Percentiles rank a stretch among this genome's conserved stretches.
These are phyloP conservation scores for Colletotrichum zoysiae DNA, from an alignment of 2,329 filamentous ascomycete genomes.

Conservation along the genomic window DNA sequence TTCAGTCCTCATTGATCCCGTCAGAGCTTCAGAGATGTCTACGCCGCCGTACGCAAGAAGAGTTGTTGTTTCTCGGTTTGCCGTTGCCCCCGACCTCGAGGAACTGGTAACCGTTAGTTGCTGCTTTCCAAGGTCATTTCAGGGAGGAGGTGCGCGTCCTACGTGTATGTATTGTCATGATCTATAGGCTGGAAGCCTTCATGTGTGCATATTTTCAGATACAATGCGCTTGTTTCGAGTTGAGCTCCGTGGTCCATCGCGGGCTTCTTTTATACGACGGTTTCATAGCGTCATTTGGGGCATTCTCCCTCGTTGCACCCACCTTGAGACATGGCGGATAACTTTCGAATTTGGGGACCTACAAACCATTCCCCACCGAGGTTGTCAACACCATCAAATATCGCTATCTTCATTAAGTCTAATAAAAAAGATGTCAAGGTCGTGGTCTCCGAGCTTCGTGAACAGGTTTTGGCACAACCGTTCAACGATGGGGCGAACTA, in stretches of 20 bases:
- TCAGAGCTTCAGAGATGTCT: slow-evolving; percentile 69
- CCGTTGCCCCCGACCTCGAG: slow-evolving; percentile 49
- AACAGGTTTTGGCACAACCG: slow-evolving; percentile 69
- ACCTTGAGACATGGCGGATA: slow-evolving; percentile 61
- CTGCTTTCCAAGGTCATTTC: slow-evolving; percentile 82
- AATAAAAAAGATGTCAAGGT: slow-evolving; percentile 66
- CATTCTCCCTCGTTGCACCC: slow-evolving; percentile 71
- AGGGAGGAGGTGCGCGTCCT: slow-evolving; percentile 69
- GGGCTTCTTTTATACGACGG: slow-evolving; percentile 64
- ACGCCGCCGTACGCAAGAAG: slow-evolving; percentile 70
- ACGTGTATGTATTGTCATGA: slow-evolving; percentile 70
- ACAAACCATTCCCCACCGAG: no score
- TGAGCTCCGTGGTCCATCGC: slow-evolving; percentile 59
- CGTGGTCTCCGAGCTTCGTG: slow-evolving; percentile 72
- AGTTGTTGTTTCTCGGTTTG: slow-evolving; percentile 56
- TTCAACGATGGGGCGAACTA: slow-evolving; percentile 76
- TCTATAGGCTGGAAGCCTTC: slow-evolving; percentile 74
- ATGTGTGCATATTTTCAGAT: slow-evolving; percentile 60
- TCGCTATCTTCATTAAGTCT: slow-evolving; percentile 74
- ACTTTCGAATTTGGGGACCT: slow-evolving; percentile 52
- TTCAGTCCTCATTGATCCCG: slow-evolving; percentile 63
- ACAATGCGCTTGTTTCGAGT: slow-evolving; percentile 55
- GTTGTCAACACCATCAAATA: slow-evolving; percentile 55
- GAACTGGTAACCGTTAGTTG: slow-evolving; percentile 81
- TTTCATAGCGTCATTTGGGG: slow-evolving; percentile 78